Conservation (phyloP, 2,329 filamentous ascomycete species). For the Daldinia eschscholtzii region DNA sequence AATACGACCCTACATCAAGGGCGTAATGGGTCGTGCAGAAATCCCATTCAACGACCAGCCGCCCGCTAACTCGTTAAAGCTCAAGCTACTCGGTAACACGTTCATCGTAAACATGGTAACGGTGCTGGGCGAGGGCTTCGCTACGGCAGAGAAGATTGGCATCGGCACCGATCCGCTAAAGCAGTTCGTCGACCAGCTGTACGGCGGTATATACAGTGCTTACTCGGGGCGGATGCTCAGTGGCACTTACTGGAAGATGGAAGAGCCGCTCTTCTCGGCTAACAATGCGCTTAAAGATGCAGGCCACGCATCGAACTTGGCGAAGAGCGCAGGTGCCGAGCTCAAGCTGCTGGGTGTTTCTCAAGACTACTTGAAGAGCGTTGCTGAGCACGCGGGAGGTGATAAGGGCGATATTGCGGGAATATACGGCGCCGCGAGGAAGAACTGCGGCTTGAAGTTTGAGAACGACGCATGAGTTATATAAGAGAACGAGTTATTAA, state of each 20-base stretch:
- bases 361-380: slow-evolving; percentile 75
- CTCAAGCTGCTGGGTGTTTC: slow-evolving; percentile 75
- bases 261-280: slow-evolving; percentile 85
- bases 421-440: slow-evolving; percentile 83
- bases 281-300: slow-evolving; percentile 87
- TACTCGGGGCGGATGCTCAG: slow-evolving; percentile 81
- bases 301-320: slow-evolving; percentile 77
- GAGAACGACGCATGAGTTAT: slow-evolving; percentile 66
- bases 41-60: slow-evolving; percentile 58
- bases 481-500: not conserved
- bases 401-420: slow-evolving; percentile 82
- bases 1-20: slow-evolving; percentile 73
- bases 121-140: slow-evolving; percentile 81
- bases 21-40: slow-evolving; percentile 73
- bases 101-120: slow-evolving; percentile 88
- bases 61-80: slow-evolving; percentile 68
- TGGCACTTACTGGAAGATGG: slow-evolving; percentile 81
- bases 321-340: slow-evolving; percentile 70
- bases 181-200: slow-evolving; percentile 77
- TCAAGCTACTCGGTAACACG: slow-evolving; percentile 89
- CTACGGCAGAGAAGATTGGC: slow-evolving; percentile 83
- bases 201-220: slow-evolving; percentile 79
- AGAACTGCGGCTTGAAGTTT: slow-evolving; percentile 80
- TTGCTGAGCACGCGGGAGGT: slow-evolving; percentile 75
- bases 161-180: slow-evolving; percentile 78